These are phyloP conservation scores for Arabidopsis lyrata DNA, from an alignment of 441 rosid genomes.

Conservation along the genomic window DNA sequence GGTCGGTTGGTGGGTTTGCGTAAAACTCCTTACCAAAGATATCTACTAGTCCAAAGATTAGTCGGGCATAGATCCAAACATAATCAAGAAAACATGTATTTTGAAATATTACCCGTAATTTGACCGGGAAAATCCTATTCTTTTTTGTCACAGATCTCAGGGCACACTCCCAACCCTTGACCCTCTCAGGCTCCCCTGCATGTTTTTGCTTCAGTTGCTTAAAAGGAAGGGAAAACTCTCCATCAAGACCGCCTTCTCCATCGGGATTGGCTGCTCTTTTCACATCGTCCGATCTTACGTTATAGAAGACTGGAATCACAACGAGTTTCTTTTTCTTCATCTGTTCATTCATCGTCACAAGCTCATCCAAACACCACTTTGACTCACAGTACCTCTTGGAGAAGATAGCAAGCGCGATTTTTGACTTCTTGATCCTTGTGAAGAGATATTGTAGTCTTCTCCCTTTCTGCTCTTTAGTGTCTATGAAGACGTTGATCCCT, in stretches of 20 bases:
- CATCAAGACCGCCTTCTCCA: neutral
- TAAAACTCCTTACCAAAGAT: too few species aligned
- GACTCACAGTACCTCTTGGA: neutral
- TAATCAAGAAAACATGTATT: too few species aligned
- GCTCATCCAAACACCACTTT: constrained; percentile 16
- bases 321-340: neutral
- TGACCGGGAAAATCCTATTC: neutral
- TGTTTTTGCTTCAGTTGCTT: neutral
- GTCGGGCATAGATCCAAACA: neutral
- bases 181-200: neutral
- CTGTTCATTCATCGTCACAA: neutral
- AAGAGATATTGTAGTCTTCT: neutral
- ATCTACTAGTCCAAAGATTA: neutral
- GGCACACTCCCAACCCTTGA: neutral
- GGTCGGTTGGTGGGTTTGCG: neutral
- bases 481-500: constrained; percentile 16
- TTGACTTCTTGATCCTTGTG: constrained; percentile 9
- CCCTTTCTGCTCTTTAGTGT: neutral
- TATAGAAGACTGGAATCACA: neutral
- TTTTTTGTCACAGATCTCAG: neutral
- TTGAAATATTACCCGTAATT: neutral
- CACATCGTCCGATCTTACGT: neutral
- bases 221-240: neutral
- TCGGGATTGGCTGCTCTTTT: neutral
- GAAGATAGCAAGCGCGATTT: neutral